Evolutionary conservation across 2,329 filamentous ascomycete species (phyloP).

Genomic region (Zarea fungicola): DNA sequence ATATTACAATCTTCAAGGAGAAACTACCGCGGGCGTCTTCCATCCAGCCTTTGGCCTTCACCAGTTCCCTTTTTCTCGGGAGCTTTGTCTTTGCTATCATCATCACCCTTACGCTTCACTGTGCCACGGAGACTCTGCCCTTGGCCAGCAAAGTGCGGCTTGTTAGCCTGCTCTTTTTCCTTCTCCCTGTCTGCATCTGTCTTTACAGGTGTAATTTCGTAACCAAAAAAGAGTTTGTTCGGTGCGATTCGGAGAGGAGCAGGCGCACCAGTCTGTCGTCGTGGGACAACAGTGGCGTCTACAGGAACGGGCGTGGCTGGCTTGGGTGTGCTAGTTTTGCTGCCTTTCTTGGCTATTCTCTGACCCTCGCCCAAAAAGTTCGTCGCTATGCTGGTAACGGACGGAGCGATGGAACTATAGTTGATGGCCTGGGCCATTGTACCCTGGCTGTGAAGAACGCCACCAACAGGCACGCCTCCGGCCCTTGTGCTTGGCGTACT

Average conservation of each 20-base stretch:
- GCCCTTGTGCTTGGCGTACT: conserved; percentile 71
- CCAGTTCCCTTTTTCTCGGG: conserved; percentile 41
- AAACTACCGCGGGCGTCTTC: conserved; percentile 29
- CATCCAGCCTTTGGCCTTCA: conserved; percentile 41
- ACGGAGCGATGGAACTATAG: conserved; percentile 83
- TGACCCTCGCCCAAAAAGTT: conserved; percentile 80
- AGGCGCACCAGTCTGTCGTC: conserved; percentile 64
- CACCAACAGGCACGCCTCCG: conserved; percentile 63
- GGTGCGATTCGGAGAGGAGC: conserved; percentile 78
- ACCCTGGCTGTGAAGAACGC: conserved; percentile 75
- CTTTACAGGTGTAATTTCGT: conserved; percentile 84
- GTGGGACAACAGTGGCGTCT: conserved; percentile 26
- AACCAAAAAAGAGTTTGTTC: conserved; percentile 95
- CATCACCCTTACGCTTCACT: conserved; percentile 64
- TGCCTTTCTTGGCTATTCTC: conserved; percentile 75
- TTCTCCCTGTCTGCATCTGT: conserved; percentile 67
- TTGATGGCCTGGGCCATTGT: conserved; percentile 99
- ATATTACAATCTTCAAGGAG: neutral
- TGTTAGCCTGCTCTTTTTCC: conserved; percentile 57
- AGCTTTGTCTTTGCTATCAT: conserved; percentile 41
- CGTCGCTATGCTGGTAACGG: conserved; percentile 63
- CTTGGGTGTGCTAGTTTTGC: conserved; percentile 62
- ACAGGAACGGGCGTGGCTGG: conserved; percentile 62
- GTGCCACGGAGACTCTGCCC: conserved; percentile 72
- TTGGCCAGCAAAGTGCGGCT: conserved; percentile 75